Evolutionary conservation across 768 basidiomycete genomes (phyloP).

Genomic region (Kwoniella shandongensis): DNA sequence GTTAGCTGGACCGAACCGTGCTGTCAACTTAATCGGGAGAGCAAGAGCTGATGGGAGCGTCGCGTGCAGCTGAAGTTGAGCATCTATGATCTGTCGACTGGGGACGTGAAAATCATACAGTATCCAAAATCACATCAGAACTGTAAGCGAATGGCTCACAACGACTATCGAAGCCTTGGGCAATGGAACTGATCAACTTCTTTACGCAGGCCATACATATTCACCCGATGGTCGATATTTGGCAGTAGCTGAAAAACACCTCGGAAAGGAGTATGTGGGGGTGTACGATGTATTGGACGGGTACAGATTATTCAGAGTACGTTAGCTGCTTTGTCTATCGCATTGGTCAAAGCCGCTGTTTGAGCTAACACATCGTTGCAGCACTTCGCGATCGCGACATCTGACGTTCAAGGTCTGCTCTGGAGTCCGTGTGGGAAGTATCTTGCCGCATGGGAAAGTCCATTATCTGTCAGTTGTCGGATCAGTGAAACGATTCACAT

Average conservation of each 20-base stretch:
- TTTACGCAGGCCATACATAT: constrained; percentile 35
- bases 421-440: constrained; percentile 55
- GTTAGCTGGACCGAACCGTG: not conserved
- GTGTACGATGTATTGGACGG: constrained; percentile 64
- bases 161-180: too few species aligned
- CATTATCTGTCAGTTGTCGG: constrained; percentile 43
- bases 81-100: constrained; percentile 77
- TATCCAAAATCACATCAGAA: constrained; percentile 74
- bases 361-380: constrained; percentile 48
- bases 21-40: not conserved
- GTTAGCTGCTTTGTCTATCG: constrained; percentile 3
- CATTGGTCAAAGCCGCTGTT: too few species aligned
- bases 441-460: constrained; percentile 51
- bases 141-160: constrained; percentile 23
- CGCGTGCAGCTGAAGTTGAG: constrained; percentile 71
- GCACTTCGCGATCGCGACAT: constrained; percentile 82
- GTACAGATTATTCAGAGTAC: constrained; percentile 42
- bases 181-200: too few species aligned
- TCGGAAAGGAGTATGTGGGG: constrained; percentile 81
- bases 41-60: not conserved
- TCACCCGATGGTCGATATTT: constrained; percentile 75
- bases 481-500: not conserved
- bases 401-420: constrained; percentile 53
- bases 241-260: constrained; percentile 81
- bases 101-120: constrained; percentile 77